A percentile compares a stretch with the other conserved stretches of the same genome.
Conservation (phyloP, 805 yeast genomes). For the Nakazawaea molendinolei region DNA sequence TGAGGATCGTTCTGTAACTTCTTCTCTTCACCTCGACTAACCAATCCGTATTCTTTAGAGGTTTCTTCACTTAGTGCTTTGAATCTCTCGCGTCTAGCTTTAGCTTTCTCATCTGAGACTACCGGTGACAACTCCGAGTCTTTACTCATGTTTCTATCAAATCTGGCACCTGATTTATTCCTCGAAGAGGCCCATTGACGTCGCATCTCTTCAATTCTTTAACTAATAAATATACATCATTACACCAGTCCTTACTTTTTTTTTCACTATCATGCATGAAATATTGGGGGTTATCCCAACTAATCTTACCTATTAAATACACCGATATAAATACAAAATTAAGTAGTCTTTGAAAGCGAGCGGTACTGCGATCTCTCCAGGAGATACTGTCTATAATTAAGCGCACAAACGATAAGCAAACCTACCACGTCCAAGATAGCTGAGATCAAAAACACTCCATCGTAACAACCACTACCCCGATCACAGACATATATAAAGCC, state of each 20-base stretch:
- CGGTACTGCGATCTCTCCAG: neutral
- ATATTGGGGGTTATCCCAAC: neutral
- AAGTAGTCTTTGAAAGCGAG: slow-evolving; percentile 1
- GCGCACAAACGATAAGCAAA: slow-evolving; percentile 16
- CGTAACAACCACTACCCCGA: slow-evolving; percentile 26
- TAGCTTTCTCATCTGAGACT: neutral
- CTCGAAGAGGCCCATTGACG: neutral
- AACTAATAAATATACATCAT: too few species aligned
- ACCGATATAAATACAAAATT: neutral
- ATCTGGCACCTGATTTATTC: neutral
- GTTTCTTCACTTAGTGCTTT: slow-evolving; percentile 13
- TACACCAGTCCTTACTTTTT: too few species aligned
- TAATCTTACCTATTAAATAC: neutral
- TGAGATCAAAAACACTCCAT: slow-evolving; percentile 33
- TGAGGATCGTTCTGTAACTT: slow-evolving; percentile 36
- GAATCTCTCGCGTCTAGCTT: slow-evolving; percentile 15
- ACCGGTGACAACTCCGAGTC: neutral
- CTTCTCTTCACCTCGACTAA: slow-evolving; percentile 55
- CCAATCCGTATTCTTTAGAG: slow-evolving; percentile 37
- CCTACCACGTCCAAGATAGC: slow-evolving; percentile 25
- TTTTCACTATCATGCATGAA: too few species aligned
- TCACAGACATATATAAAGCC: slow-evolving; percentile 18
- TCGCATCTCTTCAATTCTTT: too few species aligned
- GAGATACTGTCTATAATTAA: slow-evolving; percentile 13
- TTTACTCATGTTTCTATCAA: too few species aligned